Conservation (phyloP, 345 rosid species). For the Cardiospermum halicacabum region DNA sequence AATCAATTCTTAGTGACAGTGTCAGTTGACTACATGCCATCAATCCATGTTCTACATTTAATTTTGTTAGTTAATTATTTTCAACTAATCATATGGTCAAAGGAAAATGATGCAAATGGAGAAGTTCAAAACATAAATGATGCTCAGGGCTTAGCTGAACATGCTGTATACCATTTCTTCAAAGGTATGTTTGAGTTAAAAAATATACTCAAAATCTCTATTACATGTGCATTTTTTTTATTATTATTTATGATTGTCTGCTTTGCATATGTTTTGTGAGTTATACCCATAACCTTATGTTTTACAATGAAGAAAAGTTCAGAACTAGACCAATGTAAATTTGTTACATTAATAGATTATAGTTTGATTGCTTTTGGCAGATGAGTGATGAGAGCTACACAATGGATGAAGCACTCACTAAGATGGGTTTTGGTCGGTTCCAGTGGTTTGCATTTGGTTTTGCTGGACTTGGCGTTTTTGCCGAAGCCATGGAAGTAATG, state of each 20-base stretch:
- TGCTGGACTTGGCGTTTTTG: constrained; percentile 6
- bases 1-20: too few relatives aligned
- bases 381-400: background rate
- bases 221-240: background rate
- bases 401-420: constrained; percentile 1
- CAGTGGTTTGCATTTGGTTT: background rate
- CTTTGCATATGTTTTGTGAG: too few relatives aligned
- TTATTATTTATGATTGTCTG: background rate
- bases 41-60: too few relatives aligned
- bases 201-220: too few relatives aligned
- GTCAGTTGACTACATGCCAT: too few relatives aligned
- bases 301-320: background rate
- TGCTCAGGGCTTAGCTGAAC: too few relatives aligned
- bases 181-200: background rate
- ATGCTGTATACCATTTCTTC: background rate
- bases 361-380: background rate
- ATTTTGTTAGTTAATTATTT: too few relatives aligned
- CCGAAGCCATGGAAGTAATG: constrained; percentile 6
- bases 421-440: background rate
- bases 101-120: too few relatives aligned
- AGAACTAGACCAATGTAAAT: background rate
- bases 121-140: too few relatives aligned
- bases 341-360: background rate
- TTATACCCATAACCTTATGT: too few relatives aligned
- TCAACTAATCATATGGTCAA: too few relatives aligned